These are phyloP conservation scores for Annona squamosa DNA, from an alignment of 164 flowering plant species.

Conservation along the genomic window DNA sequence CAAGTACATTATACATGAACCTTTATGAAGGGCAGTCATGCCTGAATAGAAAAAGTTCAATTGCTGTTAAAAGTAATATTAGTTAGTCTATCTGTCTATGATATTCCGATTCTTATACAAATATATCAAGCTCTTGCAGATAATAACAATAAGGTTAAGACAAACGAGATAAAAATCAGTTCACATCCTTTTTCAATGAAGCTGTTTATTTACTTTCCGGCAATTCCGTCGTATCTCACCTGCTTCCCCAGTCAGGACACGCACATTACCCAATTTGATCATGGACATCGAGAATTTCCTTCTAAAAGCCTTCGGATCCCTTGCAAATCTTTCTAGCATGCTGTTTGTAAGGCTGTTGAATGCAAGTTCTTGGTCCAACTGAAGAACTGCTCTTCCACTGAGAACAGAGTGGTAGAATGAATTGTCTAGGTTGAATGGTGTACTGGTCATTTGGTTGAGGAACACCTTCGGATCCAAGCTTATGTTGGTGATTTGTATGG, in stretches of 20 bases:
- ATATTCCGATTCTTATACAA: no score
- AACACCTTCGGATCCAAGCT: constrained; percentile 19
- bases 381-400: constrained; percentile 22
- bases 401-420: constrained; percentile 12
- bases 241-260: constrained; percentile 23
- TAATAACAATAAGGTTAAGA: no score
- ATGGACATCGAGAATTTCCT: constrained; percentile 33
- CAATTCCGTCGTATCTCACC: constrained; percentile 40
- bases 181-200: not conserved
- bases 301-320: constrained; percentile 14
- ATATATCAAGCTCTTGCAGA: no score
- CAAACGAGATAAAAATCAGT: not conserved
- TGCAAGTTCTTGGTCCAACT: constrained; percentile 36
- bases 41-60: no score
- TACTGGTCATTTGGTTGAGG: constrained; percentile 20
- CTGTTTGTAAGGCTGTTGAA: constrained; percentile 14
- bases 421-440: constrained; percentile 15
- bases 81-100: no score
- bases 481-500: constrained; percentile 11
- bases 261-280: constrained; percentile 33
- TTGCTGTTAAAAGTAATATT: no score
- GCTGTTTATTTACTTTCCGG: constrained; percentile 21
- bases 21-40: no score
- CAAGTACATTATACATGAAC: no score
- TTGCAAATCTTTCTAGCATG: constrained; percentile 16